Evolutionary conservation across 805 yeast genomes (phyloP).

Genomic region (Suhomyces tanzawaensis): DNA sequence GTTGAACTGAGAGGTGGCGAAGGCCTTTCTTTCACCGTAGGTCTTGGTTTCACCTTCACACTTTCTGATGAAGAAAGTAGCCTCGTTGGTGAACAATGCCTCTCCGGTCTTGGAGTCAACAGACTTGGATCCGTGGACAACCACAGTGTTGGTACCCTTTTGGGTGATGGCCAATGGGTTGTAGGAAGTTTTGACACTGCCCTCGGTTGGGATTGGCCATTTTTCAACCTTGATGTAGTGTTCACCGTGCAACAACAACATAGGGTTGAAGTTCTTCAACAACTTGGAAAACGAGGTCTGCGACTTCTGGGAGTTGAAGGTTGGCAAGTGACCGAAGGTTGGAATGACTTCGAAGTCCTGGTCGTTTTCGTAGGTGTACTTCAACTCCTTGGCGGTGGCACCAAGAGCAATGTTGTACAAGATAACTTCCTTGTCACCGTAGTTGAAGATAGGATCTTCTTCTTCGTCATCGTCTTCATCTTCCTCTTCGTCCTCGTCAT

Average conservation of each 20-base stretch:
- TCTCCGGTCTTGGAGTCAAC: constrained; percentile 68
- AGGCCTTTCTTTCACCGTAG: constrained; percentile 49
- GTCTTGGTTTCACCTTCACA: constrained; percentile 53
- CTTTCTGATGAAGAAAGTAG: constrained; percentile 81
- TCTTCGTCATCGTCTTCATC: constrained; percentile 37
- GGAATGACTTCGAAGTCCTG: constrained; percentile 82
- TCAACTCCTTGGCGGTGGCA: constrained; percentile 71
- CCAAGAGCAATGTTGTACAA: constrained; percentile 90
- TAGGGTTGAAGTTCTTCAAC: constrained; percentile 82
- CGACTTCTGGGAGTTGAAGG: constrained; percentile 61
- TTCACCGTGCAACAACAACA: constrained; percentile 91
- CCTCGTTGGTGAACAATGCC: constrained; percentile 72
- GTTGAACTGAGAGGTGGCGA: constrained; percentile 60
- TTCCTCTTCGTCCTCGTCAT: constrained; percentile 43
- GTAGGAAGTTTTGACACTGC: constrained; percentile 56
- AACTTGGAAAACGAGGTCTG: constrained; percentile 56
- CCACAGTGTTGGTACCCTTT: constrained; percentile 82
- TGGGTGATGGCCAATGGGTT: constrained; percentile 73
- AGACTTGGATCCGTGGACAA: constrained; percentile 71
- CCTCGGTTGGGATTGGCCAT: constrained; percentile 77
- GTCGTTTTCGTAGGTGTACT: constrained; percentile 76
- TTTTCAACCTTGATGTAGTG: constrained; percentile 77
- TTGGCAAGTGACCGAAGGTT: constrained; percentile 86
- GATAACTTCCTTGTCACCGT: constrained; percentile 67
- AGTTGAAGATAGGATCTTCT: constrained; percentile 50